Conservation (phyloP, 2,329 filamentous ascomycete species). For the Aspergillus calidoustus region DNA sequence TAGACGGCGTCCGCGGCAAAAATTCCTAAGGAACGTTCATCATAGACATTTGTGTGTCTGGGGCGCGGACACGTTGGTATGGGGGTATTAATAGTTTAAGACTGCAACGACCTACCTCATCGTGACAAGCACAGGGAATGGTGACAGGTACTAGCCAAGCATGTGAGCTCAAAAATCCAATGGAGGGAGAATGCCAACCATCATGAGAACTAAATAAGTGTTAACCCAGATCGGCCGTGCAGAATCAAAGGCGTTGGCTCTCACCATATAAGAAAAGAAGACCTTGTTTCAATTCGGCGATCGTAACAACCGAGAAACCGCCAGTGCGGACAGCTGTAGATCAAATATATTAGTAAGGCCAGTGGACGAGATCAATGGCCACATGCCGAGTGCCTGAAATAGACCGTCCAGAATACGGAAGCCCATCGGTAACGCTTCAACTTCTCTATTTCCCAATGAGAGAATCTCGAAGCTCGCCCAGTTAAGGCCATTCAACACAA, state of each 20-base stretch:
- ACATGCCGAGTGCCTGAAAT: slow-evolving; percentile 58
- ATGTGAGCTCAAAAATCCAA: too few species aligned
- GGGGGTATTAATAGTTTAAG: too few species aligned
- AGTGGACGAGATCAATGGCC: too few species aligned
- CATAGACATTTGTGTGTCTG: slow-evolving; percentile 71
- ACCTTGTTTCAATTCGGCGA: slow-evolving; percentile 57
- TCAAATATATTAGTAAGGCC: too few species aligned
- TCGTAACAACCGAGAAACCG: slow-evolving; percentile 68
- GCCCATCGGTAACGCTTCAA: slow-evolving; percentile 57
- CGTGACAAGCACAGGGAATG: slow-evolving; percentile 41
- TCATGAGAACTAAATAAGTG: slow-evolving; percentile 36
- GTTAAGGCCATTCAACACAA: slow-evolving; percentile 65
- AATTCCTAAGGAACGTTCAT: slow-evolving; percentile 67
- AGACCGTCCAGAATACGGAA: slow-evolving; percentile 66
- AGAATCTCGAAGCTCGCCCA: slow-evolving; percentile 70
- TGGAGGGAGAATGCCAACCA: slow-evolving; percentile 21
- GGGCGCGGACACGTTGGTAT: too few species aligned
- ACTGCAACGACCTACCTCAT: slow-evolving; percentile 25
- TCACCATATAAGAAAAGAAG: slow-evolving; percentile 35
- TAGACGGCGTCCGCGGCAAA: slow-evolving; percentile 39
- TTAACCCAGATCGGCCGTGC: too few species aligned
- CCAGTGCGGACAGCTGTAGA: slow-evolving; percentile 59
- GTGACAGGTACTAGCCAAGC: slow-evolving; percentile 35
- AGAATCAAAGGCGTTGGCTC: too few species aligned
- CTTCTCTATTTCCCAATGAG: slow-evolving; percentile 63